Conservation (phyloP, 352 stramenopile species). For the Saprolegnia parasitica region DNA sequence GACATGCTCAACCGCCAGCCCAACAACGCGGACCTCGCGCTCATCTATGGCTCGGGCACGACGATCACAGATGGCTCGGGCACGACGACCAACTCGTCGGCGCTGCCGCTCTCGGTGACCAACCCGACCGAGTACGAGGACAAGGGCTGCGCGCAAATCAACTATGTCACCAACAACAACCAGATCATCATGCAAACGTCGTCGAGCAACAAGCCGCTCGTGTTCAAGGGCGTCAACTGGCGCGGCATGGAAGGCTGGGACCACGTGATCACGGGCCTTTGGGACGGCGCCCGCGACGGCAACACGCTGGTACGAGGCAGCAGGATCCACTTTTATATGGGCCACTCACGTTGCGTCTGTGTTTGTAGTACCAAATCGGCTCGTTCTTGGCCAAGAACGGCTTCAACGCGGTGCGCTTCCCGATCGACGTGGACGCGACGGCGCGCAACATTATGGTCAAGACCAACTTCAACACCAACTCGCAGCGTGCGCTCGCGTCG, state of each 20-base stretch:
- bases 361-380: constrained; percentile 49
- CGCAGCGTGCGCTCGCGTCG: constrained; percentile 58
- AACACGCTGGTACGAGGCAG: constrained; percentile 44
- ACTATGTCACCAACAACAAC: constrained; percentile 77
- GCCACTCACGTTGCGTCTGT: neutral
- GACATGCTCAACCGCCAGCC: constrained; percentile 48
- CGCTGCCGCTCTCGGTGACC: constrained; percentile 48
- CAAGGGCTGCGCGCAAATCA: constrained; percentile 69
- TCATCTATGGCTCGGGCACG: constrained; percentile 52
- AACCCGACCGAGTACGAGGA: constrained; percentile 74
- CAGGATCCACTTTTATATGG: neutral
- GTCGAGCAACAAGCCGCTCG: constrained; percentile 53
- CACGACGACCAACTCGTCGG: constrained; percentile 34
- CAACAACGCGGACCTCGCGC: constrained; percentile 45
- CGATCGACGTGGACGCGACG: constrained; percentile 65
- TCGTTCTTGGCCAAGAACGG: constrained; percentile 72
- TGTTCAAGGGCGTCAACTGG: constrained; percentile 86
- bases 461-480: constrained; percentile 73
- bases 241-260: constrained; percentile 71
- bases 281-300: constrained; percentile 74
- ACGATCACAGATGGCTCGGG: constrained; percentile 56
- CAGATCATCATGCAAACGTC: constrained; percentile 56
- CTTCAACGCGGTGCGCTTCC: constrained; percentile 76
- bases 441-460: constrained; percentile 61
- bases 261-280: constrained; percentile 67